A percentile compares a stretch with the other conserved stretches of the same genome.
These are phyloP conservation scores for Hyphopichia burtonii DNA, from an alignment of 1,139 yeast genomes.

Conservation along the genomic window DNA sequence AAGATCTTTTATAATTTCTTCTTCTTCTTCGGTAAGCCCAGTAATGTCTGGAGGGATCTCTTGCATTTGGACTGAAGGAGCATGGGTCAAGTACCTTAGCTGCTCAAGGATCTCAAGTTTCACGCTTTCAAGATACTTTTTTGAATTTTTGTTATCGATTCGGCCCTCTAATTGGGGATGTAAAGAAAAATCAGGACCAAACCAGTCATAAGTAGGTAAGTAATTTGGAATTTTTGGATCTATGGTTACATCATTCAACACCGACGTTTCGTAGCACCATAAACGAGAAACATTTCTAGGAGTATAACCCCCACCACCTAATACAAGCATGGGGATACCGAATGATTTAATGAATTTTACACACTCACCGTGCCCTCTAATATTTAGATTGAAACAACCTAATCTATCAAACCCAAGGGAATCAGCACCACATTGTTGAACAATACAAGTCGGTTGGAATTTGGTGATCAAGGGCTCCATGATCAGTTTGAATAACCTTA, in stretches of 20 bases:
- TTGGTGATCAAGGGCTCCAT: conserved; percentile 84
- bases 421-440: conserved; percentile 97
- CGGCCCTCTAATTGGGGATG: conserved; percentile 90
- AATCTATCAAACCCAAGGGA: conserved; percentile 89
- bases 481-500: conserved; percentile 72
- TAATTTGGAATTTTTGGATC: conserved; percentile 75
- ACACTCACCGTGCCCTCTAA: conserved; percentile 93
- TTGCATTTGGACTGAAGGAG: conserved; percentile 93
- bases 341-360: conserved; percentile 82
- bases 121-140: conserved; percentile 79
- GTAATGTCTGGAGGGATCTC: conserved; percentile 84
- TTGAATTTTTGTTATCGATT: conserved; percentile 83
- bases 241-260: conserved; percentile 74
- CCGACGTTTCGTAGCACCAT: conserved; percentile 94
- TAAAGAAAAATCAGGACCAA: conserved; percentile 87
- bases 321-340: conserved; percentile 82
- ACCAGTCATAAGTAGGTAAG: conserved; percentile 82
- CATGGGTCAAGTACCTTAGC: conserved; percentile 77
- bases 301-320: conserved; percentile 98
- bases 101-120: conserved; percentile 78
- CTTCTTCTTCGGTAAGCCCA: conserved; percentile 64
- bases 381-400: conserved; percentile 90
- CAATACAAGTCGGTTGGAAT: conserved; percentile 87
- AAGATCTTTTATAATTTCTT: conserved; percentile 48
- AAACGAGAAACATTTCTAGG: conserved; percentile 91